Evolutionary conservation across 2,329 filamentous ascomycete genomes (phyloP).

Genomic region (Bipolaris oryzae): DNA sequence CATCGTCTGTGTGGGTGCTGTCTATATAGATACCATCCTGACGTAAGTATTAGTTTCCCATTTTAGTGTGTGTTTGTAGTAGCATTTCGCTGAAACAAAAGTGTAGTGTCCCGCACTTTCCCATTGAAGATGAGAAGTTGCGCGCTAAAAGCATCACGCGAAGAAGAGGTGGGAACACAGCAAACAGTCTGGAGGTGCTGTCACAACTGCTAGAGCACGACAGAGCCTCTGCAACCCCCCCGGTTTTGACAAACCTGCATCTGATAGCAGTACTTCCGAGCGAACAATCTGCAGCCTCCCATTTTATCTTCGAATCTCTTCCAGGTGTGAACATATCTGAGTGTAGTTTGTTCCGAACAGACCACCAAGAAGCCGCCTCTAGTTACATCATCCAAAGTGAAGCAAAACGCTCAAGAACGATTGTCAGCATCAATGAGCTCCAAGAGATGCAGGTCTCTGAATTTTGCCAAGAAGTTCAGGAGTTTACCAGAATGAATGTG

Average conservation of each 20-base stretch:
- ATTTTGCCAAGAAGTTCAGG: slow-evolving; percentile 51
- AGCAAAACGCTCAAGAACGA: slow-evolving; percentile 66
- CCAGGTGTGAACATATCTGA: slow-evolving; percentile 56
- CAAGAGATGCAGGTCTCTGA: slow-evolving; percentile 70
- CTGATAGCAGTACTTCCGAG: slow-evolving; percentile 60
- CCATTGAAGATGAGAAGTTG: slow-evolving; percentile 73
- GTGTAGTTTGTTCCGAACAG: slow-evolving; percentile 64
- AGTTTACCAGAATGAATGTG: neutral
- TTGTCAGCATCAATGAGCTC: slow-evolving; percentile 72
- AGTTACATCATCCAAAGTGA: slow-evolving; percentile 72
- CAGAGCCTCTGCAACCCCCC: neutral
- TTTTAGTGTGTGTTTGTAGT: neutral
- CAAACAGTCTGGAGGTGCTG: slow-evolving; percentile 74
- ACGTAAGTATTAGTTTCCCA: neutral
- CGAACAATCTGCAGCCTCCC: slow-evolving; percentile 57
- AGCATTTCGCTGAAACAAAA: neutral
- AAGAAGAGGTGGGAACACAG: slow-evolving; percentile 74
- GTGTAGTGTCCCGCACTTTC: slow-evolving; percentile 67
- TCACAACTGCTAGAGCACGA: slow-evolving; percentile 56
- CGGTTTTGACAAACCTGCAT: slow-evolving; percentile 30
- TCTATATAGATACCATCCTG: slow-evolving; percentile 71
- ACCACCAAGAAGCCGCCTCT: slow-evolving; percentile 63
- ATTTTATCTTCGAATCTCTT: slow-evolving; percentile 62
- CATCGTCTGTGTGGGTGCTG: slow-evolving; percentile 69
- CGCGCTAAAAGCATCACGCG: slow-evolving; percentile 65